Evolutionary conservation across 306 rosid species (phyloP).

Genomic region (Abrus pulchellus): DNA sequence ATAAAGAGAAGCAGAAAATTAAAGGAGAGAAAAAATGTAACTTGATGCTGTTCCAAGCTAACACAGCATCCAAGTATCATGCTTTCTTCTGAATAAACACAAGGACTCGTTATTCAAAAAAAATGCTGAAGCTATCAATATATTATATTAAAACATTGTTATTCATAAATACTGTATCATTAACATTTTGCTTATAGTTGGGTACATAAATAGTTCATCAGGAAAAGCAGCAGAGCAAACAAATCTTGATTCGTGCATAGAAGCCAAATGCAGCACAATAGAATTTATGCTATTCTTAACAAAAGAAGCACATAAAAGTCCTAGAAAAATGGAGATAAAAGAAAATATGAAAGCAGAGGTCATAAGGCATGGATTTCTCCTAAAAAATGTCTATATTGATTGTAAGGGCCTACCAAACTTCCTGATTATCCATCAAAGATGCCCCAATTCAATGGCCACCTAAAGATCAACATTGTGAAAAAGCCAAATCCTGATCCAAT

Average conservation of each 20-base stretch:
- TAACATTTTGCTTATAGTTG: constrained; percentile 5
- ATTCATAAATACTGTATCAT: neutral
- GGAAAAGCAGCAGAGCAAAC: too few relatives aligned
- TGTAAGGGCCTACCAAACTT: neutral
- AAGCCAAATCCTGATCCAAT: constrained; percentile 1
- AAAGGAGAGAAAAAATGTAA: constrained; percentile 19
- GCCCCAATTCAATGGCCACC: too few relatives aligned
- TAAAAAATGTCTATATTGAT: constrained; percentile 14
- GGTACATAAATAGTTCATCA: neutral
- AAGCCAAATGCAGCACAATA: neutral
- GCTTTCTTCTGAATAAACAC: constrained; percentile 26
- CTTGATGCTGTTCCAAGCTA: constrained; percentile 34
- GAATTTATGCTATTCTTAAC: neutral
- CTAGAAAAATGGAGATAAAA: neutral
- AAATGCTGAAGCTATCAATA: neutral
- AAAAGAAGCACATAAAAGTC: neutral
- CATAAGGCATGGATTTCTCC: neutral
- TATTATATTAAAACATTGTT: neutral
- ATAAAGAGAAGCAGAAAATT: constrained; percentile 9
- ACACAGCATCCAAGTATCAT: neutral
- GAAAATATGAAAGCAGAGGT: neutral
- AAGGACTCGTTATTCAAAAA: neutral
- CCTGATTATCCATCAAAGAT: constrained; percentile 7
- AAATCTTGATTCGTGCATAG: neutral
- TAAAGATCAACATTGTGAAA: too few relatives aligned